Percentiles rank a stretch among this genome's conserved stretches.
phyloP scores from a whole-genome alignment of 148 eudicot genomes.

The Rhododendron molle region DNA sequence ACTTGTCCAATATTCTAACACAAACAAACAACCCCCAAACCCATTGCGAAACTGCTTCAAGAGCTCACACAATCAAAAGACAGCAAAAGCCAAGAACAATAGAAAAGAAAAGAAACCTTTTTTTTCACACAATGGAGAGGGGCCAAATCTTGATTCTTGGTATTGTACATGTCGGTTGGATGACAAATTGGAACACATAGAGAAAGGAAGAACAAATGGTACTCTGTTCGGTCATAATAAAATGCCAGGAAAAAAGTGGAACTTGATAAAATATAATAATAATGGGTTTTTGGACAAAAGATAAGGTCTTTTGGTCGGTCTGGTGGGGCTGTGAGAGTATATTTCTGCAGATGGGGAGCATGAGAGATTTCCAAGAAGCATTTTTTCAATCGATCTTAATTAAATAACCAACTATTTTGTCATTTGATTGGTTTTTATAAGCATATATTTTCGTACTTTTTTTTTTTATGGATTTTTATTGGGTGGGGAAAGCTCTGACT shows the following conservation, averaged over 20 bases:
- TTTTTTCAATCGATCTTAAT: neutral
- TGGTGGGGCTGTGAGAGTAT: slow-evolving; percentile 25
- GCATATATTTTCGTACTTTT: neutral
- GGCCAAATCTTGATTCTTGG: slow-evolving; percentile 3
- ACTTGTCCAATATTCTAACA: neutral
- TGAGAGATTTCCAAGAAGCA: slow-evolving; percentile 26
- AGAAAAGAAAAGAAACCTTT: neutral
- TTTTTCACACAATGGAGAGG: neutral
- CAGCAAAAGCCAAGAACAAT: neutral
- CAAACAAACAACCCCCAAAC: neutral
- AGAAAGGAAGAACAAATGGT: neutral
- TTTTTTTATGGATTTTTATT: neutral
- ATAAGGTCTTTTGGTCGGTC: slow-evolving; percentile 27
- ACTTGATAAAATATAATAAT: slow-evolving; percentile 5
- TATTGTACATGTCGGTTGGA: slow-evolving; percentile 5
- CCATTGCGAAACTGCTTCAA: neutral
- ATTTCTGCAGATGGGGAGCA: slow-evolving; percentile 32
- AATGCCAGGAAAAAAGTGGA: neutral
- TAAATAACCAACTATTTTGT: neutral
- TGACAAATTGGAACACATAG: neutral
- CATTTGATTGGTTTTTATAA: neutral
- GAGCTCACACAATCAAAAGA: neutral
- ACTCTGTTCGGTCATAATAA: neutral
- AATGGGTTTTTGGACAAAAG: slow-evolving; percentile 6
- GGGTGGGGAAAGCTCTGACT: slow-evolving; percentile 21